Evolutionary conservation across 2,329 filamentous ascomycete genomes (phyloP).

Genomic region (Didymella glomerata): DNA sequence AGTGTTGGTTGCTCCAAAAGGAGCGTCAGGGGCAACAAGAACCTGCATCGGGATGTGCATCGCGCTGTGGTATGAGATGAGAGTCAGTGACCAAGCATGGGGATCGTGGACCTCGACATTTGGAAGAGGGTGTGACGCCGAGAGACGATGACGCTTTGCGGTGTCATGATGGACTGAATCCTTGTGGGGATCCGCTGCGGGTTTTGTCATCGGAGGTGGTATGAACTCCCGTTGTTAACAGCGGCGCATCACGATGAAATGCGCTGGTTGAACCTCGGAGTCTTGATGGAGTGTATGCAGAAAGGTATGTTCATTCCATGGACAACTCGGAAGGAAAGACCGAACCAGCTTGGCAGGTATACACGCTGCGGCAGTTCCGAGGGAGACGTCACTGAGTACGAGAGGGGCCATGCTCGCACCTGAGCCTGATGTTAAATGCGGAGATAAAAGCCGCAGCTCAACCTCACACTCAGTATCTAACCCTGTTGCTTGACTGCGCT

Average conservation of each 20-base stretch:
- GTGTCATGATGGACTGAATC: constrained; percentile 5
- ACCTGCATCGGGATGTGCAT: constrained; percentile 7
- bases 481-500: background rate
- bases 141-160: constrained; percentile 1
- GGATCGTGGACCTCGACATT: constrained; percentile 2
- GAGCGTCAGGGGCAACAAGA: background rate
- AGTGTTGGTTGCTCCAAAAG: background rate
- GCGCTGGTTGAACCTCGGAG: background rate
- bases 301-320: constrained; percentile 3
- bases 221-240: background rate
- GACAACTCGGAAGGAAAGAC: constrained; percentile 1
- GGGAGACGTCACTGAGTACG: background rate
- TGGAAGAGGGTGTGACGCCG: constrained; percentile 11
- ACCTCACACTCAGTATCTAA: background rate
- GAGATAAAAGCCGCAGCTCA: background rate
- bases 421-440: background rate
- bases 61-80: constrained; percentile 9
- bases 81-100: constrained; percentile 7
- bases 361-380: background rate
- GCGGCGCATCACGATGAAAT: background rate
- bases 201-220: background rate
- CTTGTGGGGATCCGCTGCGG: constrained; percentile 12
- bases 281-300: constrained; percentile 5
- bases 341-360: constrained; percentile 4
- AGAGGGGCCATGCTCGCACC: background rate